These are phyloP conservation scores for Diplodia seriata DNA, from an alignment of 2,329 filamentous ascomycete genomes.

Conservation along the genomic window DNA sequence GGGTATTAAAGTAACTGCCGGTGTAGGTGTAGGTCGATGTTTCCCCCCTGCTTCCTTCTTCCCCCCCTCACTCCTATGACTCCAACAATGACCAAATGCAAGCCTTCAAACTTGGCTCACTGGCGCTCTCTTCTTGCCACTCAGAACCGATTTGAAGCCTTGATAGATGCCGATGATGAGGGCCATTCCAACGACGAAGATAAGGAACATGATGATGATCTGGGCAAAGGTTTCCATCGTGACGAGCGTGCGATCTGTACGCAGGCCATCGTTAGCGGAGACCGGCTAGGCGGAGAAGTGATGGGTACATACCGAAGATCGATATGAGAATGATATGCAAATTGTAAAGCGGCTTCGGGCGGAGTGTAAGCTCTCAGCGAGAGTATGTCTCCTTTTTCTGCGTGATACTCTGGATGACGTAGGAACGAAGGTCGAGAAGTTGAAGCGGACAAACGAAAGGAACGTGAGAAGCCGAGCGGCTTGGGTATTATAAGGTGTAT, in stretches of 20 bases:
- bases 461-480: background rate
- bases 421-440: background rate
- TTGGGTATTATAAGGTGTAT: too few relatives aligned
- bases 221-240: background rate
- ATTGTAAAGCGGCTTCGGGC: too few relatives aligned
- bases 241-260: background rate
- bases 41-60: too few relatives aligned
- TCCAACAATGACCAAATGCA: background rate
- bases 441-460: background rate
- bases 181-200: background rate
- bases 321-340: too few relatives aligned
- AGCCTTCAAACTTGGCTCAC: background rate
- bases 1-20: too few relatives aligned
- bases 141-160: background rate
- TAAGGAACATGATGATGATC: background rate
- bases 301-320: background rate
- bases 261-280: background rate
- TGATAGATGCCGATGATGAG: background rate
- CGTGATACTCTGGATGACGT: too few relatives aligned
- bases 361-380: too few relatives aligned
- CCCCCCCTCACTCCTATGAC: too few relatives aligned
- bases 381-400: too few relatives aligned
- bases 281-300: background rate
- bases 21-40: too few relatives aligned
- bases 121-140: background rate